A percentile compares a stretch with the other conserved stretches of the same genome.
Evolutionary conservation across 2,329 filamentous ascomycete genomes (phyloP).

Genomic region (Mariannaea sp.): DNA sequence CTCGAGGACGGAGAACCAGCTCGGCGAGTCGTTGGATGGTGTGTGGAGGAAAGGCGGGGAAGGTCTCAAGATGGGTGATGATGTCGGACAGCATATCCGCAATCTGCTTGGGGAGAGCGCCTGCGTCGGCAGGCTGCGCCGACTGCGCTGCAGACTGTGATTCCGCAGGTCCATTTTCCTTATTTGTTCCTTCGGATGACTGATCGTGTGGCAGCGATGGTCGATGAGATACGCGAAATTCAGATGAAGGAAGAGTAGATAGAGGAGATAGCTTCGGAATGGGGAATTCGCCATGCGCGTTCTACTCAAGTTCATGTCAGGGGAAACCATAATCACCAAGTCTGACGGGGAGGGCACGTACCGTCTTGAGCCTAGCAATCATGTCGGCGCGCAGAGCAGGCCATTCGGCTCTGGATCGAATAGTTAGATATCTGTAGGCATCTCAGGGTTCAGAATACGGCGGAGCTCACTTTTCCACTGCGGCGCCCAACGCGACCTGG

Average conservation of each 20-base stretch:
- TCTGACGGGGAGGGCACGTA: slow-evolving; percentile 33
- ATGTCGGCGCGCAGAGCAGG: slow-evolving; percentile 67
- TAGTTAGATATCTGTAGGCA: slow-evolving; percentile 29
- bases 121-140: slow-evolving; percentile 41
- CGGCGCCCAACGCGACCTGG: slow-evolving; percentile 55
- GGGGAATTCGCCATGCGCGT: slow-evolving; percentile 75
- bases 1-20: slow-evolving; percentile 75
- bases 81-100: slow-evolving; percentile 66
- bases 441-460: slow-evolving; percentile 13
- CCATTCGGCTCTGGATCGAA: slow-evolving; percentile 66
- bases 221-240: slow-evolving; percentile 49
- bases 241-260: slow-evolving; percentile 46
- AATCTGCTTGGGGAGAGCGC: slow-evolving; percentile 66
- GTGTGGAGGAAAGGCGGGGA: slow-evolving; percentile 79
- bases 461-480: slow-evolving; percentile 59
- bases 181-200: slow-evolving; percentile 64
- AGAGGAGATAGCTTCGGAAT: slow-evolving; percentile 63
- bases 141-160: slow-evolving; percentile 42
- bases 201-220: slow-evolving; percentile 51
- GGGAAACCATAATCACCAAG: slow-evolving; percentile 10
- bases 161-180: slow-evolving; percentile 66
- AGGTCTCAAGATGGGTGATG: slow-evolving; percentile 66
- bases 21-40: slow-evolving; percentile 92
- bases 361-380: slow-evolving; percentile 69
- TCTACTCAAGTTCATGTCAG: slow-evolving; percentile 54